A percentile compares a stretch with the other conserved stretches of the same genome.
These are phyloP conservation scores for Sclerotinia glacialis DNA, from an alignment of 2,329 filamentous ascomycete species.

Conservation along the genomic window DNA sequence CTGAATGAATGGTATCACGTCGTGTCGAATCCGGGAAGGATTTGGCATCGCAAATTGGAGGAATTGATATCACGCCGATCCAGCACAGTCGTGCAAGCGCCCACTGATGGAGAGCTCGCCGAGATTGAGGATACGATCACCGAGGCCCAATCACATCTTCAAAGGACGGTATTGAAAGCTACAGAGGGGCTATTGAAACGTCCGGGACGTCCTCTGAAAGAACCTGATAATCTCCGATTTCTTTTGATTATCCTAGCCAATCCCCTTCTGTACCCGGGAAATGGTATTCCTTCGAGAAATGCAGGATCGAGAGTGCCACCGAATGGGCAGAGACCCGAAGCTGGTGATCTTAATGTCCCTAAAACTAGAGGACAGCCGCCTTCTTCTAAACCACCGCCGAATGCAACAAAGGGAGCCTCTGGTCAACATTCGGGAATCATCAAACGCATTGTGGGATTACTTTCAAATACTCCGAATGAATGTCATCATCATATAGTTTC, in stretches of 20 bases:
- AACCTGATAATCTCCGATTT: constrained; percentile 71
- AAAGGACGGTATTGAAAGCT: constrained; percentile 70
- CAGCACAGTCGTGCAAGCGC: constrained; percentile 25
- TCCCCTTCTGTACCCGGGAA: constrained; percentile 62
- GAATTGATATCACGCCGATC: constrained; percentile 45
- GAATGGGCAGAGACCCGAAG: constrained; percentile 9
- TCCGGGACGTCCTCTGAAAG: constrained; percentile 66
- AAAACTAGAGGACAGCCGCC: constrained; percentile 18
- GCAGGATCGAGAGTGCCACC: constrained; percentile 18
- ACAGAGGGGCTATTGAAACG: constrained; percentile 78
- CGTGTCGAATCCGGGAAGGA: constrained; percentile 63
- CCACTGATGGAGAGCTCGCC: constrained; percentile 35
- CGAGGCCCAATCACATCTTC: constrained; percentile 66
- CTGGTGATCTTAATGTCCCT: not conserved
- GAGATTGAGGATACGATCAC: constrained; percentile 51
- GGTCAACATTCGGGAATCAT: constrained; percentile 79
- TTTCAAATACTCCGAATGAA: constrained; percentile 71
- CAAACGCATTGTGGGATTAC: constrained; percentile 76
- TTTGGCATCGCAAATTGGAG: constrained; percentile 62
- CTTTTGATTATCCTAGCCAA: constrained; percentile 76
- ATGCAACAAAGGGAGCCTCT: constrained; percentile 37
- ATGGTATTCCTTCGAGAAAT: constrained; percentile 12
- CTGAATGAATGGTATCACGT: constrained; percentile 71
- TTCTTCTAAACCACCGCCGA: constrained; percentile 21
- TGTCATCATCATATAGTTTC: constrained; percentile 74